A percentile compares a stretch with the other conserved stretches of the same genome.
Evolutionary conservation across 352 stramenopile species (phyloP).

Genomic region (Phytophthora constricta): DNA sequence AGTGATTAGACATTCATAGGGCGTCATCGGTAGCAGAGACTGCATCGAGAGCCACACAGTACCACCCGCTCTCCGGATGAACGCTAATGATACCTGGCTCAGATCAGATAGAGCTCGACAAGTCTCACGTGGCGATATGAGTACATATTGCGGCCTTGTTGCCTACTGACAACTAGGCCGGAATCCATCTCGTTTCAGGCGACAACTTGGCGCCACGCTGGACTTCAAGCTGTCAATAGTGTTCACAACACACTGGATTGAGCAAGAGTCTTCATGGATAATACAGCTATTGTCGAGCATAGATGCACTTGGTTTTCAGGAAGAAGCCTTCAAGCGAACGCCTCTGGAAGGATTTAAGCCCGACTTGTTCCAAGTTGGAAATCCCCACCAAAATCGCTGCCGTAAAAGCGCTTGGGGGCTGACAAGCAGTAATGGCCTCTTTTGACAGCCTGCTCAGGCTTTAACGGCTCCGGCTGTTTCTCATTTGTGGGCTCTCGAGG

Average conservation of each 20-base stretch:
- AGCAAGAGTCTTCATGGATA: no score
- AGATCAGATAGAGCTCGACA: slow-evolving; percentile 12
- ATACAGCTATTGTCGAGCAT: background rate
- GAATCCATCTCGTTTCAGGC: no score
- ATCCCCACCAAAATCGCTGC: slow-evolving; percentile 29
- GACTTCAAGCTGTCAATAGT: slow-evolving; percentile 23
- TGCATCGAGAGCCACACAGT: background rate
- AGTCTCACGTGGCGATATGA: no score
- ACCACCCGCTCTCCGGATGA: background rate
- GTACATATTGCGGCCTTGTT: no score
- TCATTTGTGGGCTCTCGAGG: slow-evolving; percentile 17
- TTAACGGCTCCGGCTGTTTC: slow-evolving; percentile 27
- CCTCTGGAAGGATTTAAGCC: background rate
- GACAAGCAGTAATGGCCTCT: slow-evolving; percentile 39
- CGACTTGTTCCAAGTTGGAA: background rate
- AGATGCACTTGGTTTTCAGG: background rate
- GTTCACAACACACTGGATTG: no score
- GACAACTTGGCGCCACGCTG: slow-evolving; percentile 28
- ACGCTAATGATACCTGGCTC: slow-evolving; percentile 9
- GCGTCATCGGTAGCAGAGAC: background rate
- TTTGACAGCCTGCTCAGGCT: slow-evolving; percentile 32
- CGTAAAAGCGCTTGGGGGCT: slow-evolving; percentile 27
- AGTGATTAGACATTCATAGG: no score
- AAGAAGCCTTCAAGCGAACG: background rate
- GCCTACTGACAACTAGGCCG: no score